Percentiles rank a stretch among this genome's conserved stretches.
Evolutionary conservation across 768 basidiomycete genomes (phyloP).

Genomic region (button mushroom (Agaricus bisporus)): DNA sequence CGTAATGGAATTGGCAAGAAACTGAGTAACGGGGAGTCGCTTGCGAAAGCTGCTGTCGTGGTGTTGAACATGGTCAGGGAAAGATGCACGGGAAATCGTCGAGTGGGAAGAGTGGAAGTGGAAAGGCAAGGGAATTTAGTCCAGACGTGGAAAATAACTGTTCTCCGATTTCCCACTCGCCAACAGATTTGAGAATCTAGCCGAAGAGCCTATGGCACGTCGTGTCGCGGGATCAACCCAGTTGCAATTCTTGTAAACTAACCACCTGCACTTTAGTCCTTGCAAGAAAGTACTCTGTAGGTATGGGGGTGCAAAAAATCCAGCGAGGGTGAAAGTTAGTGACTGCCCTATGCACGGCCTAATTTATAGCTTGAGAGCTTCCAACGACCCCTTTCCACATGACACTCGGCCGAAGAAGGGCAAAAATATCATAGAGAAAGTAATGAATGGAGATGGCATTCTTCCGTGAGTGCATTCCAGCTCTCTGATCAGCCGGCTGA

Average conservation of each 20-base stretch:
- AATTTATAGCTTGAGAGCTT: background rate
- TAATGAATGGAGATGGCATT: background rate
- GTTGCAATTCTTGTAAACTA: no score
- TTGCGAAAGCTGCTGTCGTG: background rate
- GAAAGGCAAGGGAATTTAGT: background rate
- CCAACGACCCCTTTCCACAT: background rate
- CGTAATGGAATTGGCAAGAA: background rate
- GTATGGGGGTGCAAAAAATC: background rate
- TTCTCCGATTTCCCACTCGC: background rate
- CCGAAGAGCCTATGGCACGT: no score
- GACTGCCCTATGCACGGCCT: background rate
- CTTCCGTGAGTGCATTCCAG: background rate
- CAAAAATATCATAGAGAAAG: background rate
- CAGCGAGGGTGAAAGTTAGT: background rate
- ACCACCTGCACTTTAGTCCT: background rate
- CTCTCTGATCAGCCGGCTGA: background rate
- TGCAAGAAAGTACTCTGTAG: background rate
- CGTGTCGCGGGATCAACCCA: no score
- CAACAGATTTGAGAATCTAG: background rate
- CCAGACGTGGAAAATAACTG: background rate
- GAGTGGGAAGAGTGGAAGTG: background rate
- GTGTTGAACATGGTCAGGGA: background rate
- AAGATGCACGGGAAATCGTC: background rate
- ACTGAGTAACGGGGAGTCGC: background rate
- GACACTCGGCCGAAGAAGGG: slow-evolving; percentile 1